These are phyloP conservation scores for Xeromyces bisporus DNA, from an alignment of 495 filamentous ascomycete genomes.

Conservation along the genomic window DNA sequence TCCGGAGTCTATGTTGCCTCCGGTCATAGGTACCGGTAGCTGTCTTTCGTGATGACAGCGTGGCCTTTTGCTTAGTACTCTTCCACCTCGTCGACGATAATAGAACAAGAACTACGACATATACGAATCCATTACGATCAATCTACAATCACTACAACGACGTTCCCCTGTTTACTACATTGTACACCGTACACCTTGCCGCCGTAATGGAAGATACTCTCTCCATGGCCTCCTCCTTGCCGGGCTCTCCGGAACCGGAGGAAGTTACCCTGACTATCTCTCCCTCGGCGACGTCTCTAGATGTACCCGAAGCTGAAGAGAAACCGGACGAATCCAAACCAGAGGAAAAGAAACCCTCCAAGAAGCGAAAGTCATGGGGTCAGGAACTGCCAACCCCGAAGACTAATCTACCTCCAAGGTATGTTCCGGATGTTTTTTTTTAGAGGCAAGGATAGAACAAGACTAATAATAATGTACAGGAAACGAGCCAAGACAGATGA, in stretches of 20 bases:
- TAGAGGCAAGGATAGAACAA: not conserved
- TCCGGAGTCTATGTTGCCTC: constrained; percentile 9
- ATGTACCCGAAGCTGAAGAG: constrained; percentile 10
- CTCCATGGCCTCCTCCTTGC: constrained; percentile 19
- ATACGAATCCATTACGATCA: too few relatives aligned
- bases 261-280: constrained; percentile 32
- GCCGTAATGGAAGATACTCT: constrained; percentile 24
- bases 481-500: constrained; percentile 98
- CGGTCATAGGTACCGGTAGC: too few relatives aligned
- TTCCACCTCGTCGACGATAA: too few relatives aligned
- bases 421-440: constrained; percentile 17
- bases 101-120: too few relatives aligned
- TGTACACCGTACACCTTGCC: too few relatives aligned
- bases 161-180: too few relatives aligned
- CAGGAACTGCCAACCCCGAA: constrained; percentile 93
- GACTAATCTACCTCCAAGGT: constrained; percentile 91
- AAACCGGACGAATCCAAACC: constrained; percentile 15
- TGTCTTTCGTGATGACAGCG: constrained; percentile 23
- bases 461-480: constrained; percentile 21
- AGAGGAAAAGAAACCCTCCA: constrained; percentile 61
- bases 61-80: too few relatives aligned
- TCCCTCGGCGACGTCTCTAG: constrained; percentile 31
- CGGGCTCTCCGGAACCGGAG: constrained; percentile 16
- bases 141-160: too few relatives aligned
- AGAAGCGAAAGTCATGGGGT: constrained; percentile 99